Conservation (phyloP, 305 asterid genomes). For the Fraxinus baroniana region DNA sequence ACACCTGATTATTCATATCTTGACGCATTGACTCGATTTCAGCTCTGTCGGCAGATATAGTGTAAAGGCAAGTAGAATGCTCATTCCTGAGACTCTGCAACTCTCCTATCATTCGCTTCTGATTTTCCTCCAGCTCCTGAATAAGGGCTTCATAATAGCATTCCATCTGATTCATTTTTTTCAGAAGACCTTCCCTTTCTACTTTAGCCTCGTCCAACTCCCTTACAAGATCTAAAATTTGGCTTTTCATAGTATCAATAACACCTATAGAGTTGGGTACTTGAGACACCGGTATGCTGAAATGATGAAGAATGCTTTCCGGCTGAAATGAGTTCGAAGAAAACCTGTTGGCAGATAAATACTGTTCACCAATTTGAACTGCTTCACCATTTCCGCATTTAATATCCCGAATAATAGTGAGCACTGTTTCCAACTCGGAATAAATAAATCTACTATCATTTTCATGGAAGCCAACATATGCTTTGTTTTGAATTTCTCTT, state of each 20-base stretch:
- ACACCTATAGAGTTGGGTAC: constrained; percentile 46
- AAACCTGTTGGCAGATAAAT: constrained; percentile 53
- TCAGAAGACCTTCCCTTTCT: constrained; percentile 69
- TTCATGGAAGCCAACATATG: constrained; percentile 43
- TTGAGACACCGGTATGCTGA: constrained; percentile 53
- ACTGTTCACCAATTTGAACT: constrained; percentile 31
- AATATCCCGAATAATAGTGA: constrained; percentile 50
- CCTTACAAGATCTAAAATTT: constrained; percentile 77
- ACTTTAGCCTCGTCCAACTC: constrained; percentile 85
- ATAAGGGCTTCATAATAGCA: constrained; percentile 88
- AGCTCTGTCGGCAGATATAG: constrained; percentile 61
- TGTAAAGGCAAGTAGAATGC: constrained; percentile 79
- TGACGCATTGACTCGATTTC: constrained; percentile 66
- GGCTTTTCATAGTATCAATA: constrained; percentile 67
- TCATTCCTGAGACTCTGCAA: constrained; percentile 76
- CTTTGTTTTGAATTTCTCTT: constrained; percentile 63
- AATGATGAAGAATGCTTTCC: constrained; percentile 61
- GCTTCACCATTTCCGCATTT: constrained; percentile 55
- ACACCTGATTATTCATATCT: constrained; percentile 59
- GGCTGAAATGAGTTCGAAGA: constrained; percentile 79
- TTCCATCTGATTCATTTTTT: constrained; percentile 96
- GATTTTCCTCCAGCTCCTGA: constrained; percentile 93
- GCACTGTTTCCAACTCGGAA: constrained; percentile 66
- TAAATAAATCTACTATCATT: constrained; percentile 53
- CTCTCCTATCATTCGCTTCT: constrained; percentile 80